Evolutionary conservation across 495 filamentous ascomycete species (phyloP), one percentile per base, ranked within the genome.

Genomic region (Aspergillus heteromorphus): DNA sequence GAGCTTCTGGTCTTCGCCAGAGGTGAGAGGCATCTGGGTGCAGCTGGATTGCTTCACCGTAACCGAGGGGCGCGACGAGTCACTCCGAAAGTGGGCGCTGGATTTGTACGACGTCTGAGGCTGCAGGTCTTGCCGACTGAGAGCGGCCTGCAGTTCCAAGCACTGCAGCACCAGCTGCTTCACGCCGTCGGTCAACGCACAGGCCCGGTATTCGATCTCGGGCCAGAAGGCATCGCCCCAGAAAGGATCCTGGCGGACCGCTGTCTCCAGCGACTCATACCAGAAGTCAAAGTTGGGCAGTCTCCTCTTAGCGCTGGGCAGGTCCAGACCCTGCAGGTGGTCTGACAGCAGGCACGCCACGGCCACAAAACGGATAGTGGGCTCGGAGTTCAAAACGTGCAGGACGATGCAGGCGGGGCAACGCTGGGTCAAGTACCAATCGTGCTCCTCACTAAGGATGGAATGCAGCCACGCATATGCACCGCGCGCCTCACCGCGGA

Each of bases 391-490:
- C 8, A 85, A 60, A 48, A 77, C 73, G 51, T 82, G 73, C 31
- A 72, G 67, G 4, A 80, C 77, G 45, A 81, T 72, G 61, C 82
- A 85, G 18, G 75, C 74, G 18, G 82, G 80, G 65, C 82, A 85
- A 14, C 81, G 79, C 43, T 73, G 63, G 0, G 78, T 79, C 56
- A 75, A 63, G 57, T 79, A 82, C 79, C 80, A 85, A 54, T 83
- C 77, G 53, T 77, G 74, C 54, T 83, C 81, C 52, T 82, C 79
- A 21, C 59, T 73, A 8, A 84, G 61, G 48, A 83, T 81, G 68
- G 79, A 83, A 57, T 83, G 76, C 42, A 85, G 68, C 79, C 81
- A 85, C 50, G 82, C 65, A 65, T 79, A 84, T 6, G 82, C 79
- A 50, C 78, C 77, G 23, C 82, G 77, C 11, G 81, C 82, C 42